Conservation (phyloP, 129 eudicot genomes). For the Pulicaria dysenterica region DNA sequence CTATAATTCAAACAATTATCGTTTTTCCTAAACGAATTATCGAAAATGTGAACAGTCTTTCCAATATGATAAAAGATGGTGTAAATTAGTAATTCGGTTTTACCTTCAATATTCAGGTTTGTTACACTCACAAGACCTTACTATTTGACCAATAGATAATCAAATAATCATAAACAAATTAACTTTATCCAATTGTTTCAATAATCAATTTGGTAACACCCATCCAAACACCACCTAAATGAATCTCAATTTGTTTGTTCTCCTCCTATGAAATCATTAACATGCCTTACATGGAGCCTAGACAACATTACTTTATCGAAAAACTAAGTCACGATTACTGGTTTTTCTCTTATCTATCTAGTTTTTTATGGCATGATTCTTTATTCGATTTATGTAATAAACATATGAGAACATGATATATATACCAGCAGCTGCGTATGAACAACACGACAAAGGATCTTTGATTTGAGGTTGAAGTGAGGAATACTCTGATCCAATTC, state of each 20-base stretch:
- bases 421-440: constrained; percentile 71
- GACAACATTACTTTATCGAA: too few species aligned
- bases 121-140: neutral
- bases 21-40: neutral
- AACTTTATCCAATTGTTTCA: neutral
- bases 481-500: constrained; percentile 70
- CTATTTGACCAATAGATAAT: neutral
- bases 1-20: neutral
- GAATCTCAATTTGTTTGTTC: neutral
- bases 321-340: too few species aligned
- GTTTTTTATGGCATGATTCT: too few species aligned
- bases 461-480: constrained; percentile 59
- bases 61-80: neutral
- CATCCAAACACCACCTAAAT: neutral
- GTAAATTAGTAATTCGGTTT: neutral
- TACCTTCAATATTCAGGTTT: neutral
- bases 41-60: neutral
- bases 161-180: neutral
- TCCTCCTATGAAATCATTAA: neutral
- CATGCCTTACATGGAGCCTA: neutral
- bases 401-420: constrained; percentile 15
- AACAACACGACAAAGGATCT: constrained; percentile 82
- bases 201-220: neutral
- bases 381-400: neutral
- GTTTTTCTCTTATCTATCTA: too few species aligned